phyloP scores from a whole-genome alignment of 2,329 filamentous ascomycete genomes.

The Cordyceps fumosorosea region DNA sequence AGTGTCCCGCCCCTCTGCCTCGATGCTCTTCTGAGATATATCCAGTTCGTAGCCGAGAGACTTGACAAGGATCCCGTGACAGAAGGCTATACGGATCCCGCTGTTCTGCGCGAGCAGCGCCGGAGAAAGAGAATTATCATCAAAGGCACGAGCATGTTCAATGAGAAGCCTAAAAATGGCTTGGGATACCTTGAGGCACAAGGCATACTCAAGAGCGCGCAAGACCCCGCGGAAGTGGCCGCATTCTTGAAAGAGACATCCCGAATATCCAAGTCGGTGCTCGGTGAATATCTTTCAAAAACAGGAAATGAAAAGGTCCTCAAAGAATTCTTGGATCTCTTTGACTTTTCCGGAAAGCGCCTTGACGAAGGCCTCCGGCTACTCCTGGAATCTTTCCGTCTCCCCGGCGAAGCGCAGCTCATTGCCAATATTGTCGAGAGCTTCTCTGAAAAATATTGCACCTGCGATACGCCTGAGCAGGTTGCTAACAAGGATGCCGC shows the following conservation, averaged over 20 bases:
- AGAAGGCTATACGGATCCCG: slow-evolving; percentile 61
- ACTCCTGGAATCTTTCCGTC: slow-evolving; percentile 84
- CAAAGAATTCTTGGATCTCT: slow-evolving; percentile 75
- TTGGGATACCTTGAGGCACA: slow-evolving; percentile 79
- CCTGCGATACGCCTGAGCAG: slow-evolving; percentile 60
- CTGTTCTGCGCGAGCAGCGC: slow-evolving; percentile 62
- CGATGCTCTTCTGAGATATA: slow-evolving; percentile 82
- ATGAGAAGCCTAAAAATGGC: slow-evolving; percentile 86
- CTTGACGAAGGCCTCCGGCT: slow-evolving; percentile 85
- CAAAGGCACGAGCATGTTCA: slow-evolving; percentile 83
- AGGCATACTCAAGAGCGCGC: slow-evolving; percentile 72
- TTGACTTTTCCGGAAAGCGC: slow-evolving; percentile 79
- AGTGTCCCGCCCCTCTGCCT: slow-evolving; percentile 93
- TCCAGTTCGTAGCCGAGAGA: slow-evolving; percentile 86
- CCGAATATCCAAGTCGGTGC: slow-evolving; percentile 78
- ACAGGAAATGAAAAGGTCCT: slow-evolving; percentile 80
- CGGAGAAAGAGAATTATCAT: slow-evolving; percentile 83
- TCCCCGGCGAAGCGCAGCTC: slow-evolving; percentile 86
- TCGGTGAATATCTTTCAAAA: slow-evolving; percentile 92
- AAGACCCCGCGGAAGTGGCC: slow-evolving; percentile 73
- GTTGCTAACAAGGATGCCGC: slow-evolving; percentile 82
- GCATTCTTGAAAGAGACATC: slow-evolving; percentile 81
- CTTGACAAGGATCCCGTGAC: slow-evolving; percentile 61
- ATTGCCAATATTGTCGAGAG: slow-evolving; percentile 88
- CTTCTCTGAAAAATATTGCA: slow-evolving; percentile 81